A percentile compares a stretch with the other conserved stretches of the same genome.
phyloP scores from a whole-genome alignment of 2,329 filamentous ascomycete species.

The Ophiocordyceps camponoti-floridani region DNA sequence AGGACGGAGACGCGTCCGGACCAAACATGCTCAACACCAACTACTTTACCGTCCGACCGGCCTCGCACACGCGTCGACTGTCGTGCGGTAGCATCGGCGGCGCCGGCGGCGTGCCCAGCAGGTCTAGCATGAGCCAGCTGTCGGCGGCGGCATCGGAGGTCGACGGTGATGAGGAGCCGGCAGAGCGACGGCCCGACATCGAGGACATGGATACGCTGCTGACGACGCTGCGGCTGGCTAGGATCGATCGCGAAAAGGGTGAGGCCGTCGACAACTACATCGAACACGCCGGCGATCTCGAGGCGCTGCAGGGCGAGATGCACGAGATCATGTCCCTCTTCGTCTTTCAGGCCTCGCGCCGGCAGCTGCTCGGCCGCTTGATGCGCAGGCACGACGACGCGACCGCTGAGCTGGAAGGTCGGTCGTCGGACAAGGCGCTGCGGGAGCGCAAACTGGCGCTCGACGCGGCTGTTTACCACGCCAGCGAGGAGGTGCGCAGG shows the following conservation, averaged over 20 bases:
- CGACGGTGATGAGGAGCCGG: slow-evolving; percentile 20
- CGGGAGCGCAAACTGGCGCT: slow-evolving; percentile 44
- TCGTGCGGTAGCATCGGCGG: slow-evolving; percentile 15
- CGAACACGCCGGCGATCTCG: slow-evolving; percentile 58
- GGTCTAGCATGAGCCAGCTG: slow-evolving; percentile 17
- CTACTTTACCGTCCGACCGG: slow-evolving; percentile 60
- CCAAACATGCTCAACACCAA: slow-evolving; percentile 54
- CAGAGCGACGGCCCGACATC: slow-evolving; percentile 31
- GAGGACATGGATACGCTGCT: slow-evolving; percentile 52
- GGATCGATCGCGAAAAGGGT: slow-evolving; percentile 84
- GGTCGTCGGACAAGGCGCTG: slow-evolving; percentile 13
- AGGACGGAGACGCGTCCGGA: slow-evolving; percentile 24
- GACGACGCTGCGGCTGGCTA: slow-evolving; percentile 44
- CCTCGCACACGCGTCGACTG: slow-evolving; percentile 18
- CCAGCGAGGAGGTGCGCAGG: slow-evolving; percentile 62
- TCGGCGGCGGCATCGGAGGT: slow-evolving; percentile 27
- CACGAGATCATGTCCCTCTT: slow-evolving; percentile 73
- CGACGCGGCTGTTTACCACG: slow-evolving; percentile 54
- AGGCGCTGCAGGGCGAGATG: slow-evolving; percentile 59
- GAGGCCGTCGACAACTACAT: slow-evolving; percentile 70
- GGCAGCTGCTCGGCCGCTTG: slow-evolving; percentile 55
- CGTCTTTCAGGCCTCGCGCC: slow-evolving; percentile 75
- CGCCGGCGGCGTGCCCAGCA: slow-evolving; percentile 15
- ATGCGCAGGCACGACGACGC: slow-evolving; percentile 36
- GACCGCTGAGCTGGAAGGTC: slow-evolving; percentile 12